Percentiles rank a stretch among this genome's conserved stretches.
These are phyloP conservation scores for Herpetomonas samuelpessoai DNA, from an alignment of 208 protist species.

Conservation along the genomic window DNA sequence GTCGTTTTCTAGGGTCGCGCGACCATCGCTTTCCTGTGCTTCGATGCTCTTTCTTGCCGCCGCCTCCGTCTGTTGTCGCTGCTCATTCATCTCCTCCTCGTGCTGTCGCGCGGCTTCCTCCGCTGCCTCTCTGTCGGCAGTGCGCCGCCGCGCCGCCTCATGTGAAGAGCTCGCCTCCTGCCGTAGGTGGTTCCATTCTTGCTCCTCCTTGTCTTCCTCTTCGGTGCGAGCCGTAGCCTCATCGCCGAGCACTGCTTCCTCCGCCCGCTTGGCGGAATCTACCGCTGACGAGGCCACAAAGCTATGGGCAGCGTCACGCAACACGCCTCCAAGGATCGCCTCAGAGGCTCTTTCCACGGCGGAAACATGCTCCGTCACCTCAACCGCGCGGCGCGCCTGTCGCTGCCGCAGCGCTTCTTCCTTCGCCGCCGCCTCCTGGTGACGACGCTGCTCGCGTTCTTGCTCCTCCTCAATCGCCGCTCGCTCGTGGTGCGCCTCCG, in stretches of 20 bases:
- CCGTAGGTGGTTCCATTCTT: not conserved
- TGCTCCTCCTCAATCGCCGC: not conserved
- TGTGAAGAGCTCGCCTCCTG: too few relatives aligned
- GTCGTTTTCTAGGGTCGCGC: not conserved
- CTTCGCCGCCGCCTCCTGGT: not conserved
- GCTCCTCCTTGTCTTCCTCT: not conserved
- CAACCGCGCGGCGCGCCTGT: not conserved
- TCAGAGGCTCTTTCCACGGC: not conserved
- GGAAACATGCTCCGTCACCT: not conserved
- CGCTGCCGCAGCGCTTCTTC: not conserved
- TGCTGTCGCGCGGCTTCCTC: not conserved
- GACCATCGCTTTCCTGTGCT: slow-evolving; percentile 7
- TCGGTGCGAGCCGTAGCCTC: slow-evolving; percentile 8
- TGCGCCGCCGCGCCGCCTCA: too few relatives aligned
- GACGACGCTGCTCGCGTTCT: not conserved
- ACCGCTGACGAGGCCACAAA: not conserved
- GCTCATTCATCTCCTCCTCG: not conserved
- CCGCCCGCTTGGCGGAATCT: too few relatives aligned
- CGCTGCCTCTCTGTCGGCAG: not conserved
- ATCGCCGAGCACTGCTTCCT: too few relatives aligned
- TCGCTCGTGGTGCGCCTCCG: slow-evolving; percentile 3
- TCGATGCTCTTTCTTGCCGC: not conserved
- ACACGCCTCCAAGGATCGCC: not conserved
- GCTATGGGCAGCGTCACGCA: not conserved
- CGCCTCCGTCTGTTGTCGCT: not conserved